A percentile compares a stretch with the other conserved stretches of the same genome.
Conservation (phyloP, 768 basidiomycete species). For the Heimioporus sp. region DNA sequence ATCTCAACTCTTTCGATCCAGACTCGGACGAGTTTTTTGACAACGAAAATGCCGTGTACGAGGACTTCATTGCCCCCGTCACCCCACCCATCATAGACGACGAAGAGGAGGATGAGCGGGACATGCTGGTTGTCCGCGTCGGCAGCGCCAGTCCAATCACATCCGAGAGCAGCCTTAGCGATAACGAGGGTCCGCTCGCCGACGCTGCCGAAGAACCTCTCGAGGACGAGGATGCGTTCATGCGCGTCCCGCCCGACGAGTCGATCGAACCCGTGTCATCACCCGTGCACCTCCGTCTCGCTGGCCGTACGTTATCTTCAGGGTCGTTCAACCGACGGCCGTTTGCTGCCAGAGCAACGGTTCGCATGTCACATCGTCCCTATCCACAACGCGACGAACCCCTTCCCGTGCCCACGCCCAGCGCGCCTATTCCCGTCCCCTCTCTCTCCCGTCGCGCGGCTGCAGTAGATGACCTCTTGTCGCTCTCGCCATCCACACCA, state of each 20-base stretch:
- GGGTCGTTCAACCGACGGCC: conserved; percentile 4
- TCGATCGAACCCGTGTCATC: neutral
- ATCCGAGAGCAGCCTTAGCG: conserved; percentile 45
- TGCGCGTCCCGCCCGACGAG: conserved; percentile 30
- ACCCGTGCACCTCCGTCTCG: conserved; percentile 19
- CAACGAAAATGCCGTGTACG: conserved; percentile 55
- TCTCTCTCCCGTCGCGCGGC: conserved; percentile 17
- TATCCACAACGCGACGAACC: conserved; percentile 5
- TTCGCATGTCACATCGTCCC: neutral
- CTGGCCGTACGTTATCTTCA: conserved; percentile 9
- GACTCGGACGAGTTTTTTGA: conserved; percentile 78
- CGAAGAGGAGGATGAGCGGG: conserved; percentile 29
- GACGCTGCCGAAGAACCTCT: conserved; percentile 38
- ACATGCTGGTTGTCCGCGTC: conserved; percentile 30
- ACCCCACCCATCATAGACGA: conserved; percentile 2
- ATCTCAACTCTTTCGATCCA: conserved; percentile 69
- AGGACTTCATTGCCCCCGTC: conserved; percentile 57
- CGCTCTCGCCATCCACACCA: conserved; percentile 31
- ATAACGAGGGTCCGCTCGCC: conserved; percentile 49
- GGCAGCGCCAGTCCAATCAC: conserved; percentile 35
- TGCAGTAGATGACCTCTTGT: conserved; percentile 17
- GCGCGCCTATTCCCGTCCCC: conserved; percentile 32
- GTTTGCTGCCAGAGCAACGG: neutral
- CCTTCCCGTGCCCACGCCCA: conserved; percentile 19
- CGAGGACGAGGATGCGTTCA: conserved; percentile 1